Evolutionary conservation across 495 filamentous ascomycete genomes (phyloP).

Genomic region (Collariella sp.): DNA sequence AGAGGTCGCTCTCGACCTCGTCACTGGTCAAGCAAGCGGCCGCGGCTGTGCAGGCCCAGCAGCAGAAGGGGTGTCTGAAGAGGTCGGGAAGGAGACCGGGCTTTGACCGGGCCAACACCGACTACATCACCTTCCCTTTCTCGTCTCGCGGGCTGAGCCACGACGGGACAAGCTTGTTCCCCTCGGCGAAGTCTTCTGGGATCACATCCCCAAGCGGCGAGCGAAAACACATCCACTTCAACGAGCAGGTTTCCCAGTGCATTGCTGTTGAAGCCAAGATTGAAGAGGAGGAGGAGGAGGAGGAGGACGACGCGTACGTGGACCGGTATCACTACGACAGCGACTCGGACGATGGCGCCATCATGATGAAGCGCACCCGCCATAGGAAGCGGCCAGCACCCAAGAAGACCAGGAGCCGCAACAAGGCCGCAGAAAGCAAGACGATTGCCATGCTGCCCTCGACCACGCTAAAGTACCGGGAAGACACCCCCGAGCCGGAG

Average conservation of each 20-base stretch:
- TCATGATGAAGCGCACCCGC: slow-evolving; percentile 70
- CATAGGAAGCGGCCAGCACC: slow-evolving; percentile 34
- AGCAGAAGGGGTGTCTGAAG: slow-evolving; percentile 54
- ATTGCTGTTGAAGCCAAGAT: slow-evolving; percentile 85
- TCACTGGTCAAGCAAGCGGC: slow-evolving; percentile 90
- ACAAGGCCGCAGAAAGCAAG: slow-evolving; percentile 58
- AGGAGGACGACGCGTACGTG: slow-evolving; percentile 50
- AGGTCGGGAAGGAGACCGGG: slow-evolving; percentile 35
- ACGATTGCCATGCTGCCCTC: slow-evolving; percentile 90
- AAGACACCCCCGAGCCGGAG: slow-evolving; percentile 67
- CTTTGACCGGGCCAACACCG: slow-evolving; percentile 53
- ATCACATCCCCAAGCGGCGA: slow-evolving; percentile 58
- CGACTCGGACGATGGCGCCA: slow-evolving; percentile 64
- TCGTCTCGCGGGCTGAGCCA: slow-evolving; percentile 48
- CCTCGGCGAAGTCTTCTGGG: slow-evolving; percentile 54
- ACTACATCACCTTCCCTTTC: slow-evolving; percentile 52
- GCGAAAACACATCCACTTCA: slow-evolving; percentile 87
- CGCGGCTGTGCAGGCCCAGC: slow-evolving; percentile 83
- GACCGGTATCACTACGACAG: slow-evolving; percentile 48
- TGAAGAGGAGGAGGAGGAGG: slow-evolving; percentile 59
- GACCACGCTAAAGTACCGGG: slow-evolving; percentile 82
- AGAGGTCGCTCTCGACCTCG: slow-evolving; percentile 80
- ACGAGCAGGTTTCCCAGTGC: slow-evolving; percentile 90
- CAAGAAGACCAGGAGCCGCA: slow-evolving; percentile 40
- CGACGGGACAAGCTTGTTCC: slow-evolving; percentile 47